These are phyloP conservation scores for Malania oleifera DNA, from an alignment of 164 flowering plant genomes.

Conservation along the genomic window DNA sequence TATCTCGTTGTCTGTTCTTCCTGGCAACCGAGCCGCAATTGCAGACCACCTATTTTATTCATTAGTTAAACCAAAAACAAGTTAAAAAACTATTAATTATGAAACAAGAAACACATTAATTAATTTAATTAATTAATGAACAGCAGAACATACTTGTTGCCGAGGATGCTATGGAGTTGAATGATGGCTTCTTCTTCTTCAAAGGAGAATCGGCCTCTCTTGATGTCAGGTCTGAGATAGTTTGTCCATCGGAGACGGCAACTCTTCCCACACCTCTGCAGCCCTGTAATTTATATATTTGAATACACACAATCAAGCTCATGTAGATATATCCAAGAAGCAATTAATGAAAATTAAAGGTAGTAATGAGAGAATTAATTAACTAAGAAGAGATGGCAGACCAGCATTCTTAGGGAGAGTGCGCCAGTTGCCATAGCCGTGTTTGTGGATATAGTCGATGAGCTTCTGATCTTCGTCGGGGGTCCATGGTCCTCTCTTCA, in stretches of 20 bases:
- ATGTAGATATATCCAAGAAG: background rate
- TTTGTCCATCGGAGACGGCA: conserved; percentile 82
- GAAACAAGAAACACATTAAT: too few species aligned
- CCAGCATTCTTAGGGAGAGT: conserved; percentile 91
- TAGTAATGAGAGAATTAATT: background rate
- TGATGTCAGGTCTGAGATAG: conserved; percentile 77
- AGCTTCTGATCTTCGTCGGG: conserved; percentile 89
- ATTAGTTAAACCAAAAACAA: background rate
- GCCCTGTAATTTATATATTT: too few species aligned
- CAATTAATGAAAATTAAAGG: background rate
- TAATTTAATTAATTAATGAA: background rate
- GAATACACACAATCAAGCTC: background rate
- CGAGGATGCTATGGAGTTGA: conserved; percentile 66
- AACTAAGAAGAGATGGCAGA: conserved; percentile 7
- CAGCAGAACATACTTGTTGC: conserved; percentile 53
- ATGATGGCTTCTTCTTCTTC: conserved; percentile 82
- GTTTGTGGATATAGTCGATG: conserved; percentile 64
- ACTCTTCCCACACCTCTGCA: conserved; percentile 84
- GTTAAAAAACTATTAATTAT: background rate
- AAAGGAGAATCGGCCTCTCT: conserved; percentile 68
- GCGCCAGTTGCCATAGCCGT: conserved; percentile 91
- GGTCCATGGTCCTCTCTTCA: conserved; percentile 95
- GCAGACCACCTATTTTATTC: conserved; percentile 84
- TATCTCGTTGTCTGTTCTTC: conserved; percentile 89
- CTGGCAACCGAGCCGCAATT: conserved; percentile 86